These are phyloP conservation scores for Angomonas deanei DNA, from an alignment of 208 protist genomes.

Conservation along the genomic window DNA sequence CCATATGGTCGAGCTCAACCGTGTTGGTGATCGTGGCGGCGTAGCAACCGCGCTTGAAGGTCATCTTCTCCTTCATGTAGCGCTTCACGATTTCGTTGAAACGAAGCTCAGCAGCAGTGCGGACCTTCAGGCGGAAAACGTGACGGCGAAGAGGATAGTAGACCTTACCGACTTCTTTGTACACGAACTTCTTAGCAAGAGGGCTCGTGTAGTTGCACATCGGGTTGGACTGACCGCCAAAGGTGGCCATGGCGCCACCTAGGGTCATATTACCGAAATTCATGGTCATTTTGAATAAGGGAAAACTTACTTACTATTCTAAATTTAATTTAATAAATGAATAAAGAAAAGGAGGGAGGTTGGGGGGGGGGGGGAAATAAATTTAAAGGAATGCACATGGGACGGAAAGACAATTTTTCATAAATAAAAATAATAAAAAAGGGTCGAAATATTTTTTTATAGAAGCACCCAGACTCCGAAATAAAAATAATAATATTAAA, in stretches of 20 bases:
- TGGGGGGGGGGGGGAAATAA: too few species aligned
- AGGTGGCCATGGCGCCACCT: constrained; percentile 78
- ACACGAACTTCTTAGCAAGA: constrained; percentile 87
- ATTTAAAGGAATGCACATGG: too few species aligned
- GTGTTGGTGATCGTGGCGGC: constrained; percentile 84
- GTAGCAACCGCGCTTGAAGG: constrained; percentile 75
- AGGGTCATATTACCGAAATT: constrained; percentile 85
- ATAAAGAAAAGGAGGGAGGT: too few species aligned
- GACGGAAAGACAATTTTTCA: too few species aligned
- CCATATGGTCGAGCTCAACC: constrained; percentile 87
- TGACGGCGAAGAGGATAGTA: constrained; percentile 81
- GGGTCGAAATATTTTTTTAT: too few species aligned
- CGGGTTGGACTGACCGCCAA: constrained; percentile 81
- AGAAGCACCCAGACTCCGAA: too few species aligned
- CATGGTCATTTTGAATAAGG: constrained; percentile 55
- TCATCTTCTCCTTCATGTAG: constrained; percentile 89
- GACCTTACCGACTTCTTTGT: constrained; percentile 82
- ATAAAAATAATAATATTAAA: too few species aligned
- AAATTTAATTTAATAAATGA: too few species aligned
- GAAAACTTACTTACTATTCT: constrained; percentile 2
- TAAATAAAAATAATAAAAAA: too few species aligned
- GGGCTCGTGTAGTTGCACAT: constrained; percentile 89
- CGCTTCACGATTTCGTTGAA: constrained; percentile 84
- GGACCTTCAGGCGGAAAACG: constrained; percentile 83
- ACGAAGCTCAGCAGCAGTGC: constrained; percentile 80